Evolutionary conservation across 805 yeast species (phyloP).

Genomic region (Myxozyma neotropica): DNA sequence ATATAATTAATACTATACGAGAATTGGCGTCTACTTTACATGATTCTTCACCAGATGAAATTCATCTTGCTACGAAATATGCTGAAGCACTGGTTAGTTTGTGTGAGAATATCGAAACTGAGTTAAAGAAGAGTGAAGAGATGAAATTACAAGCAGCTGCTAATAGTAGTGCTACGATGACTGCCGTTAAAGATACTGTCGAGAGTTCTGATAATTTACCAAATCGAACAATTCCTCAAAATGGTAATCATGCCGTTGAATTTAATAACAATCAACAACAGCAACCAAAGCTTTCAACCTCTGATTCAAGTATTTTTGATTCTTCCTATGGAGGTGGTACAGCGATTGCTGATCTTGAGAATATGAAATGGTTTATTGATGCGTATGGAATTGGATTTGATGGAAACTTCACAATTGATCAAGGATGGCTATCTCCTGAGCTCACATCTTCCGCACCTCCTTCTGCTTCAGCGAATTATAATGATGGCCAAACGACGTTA

Average conservation of each 20-base stretch:
- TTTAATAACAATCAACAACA: neutral
- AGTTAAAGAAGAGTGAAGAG: slow-evolving; percentile 10
- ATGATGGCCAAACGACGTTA: neutral
- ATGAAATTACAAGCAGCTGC: neutral
- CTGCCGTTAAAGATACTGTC: neutral
- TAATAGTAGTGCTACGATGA: neutral
- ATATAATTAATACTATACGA: slow-evolving; percentile 66
- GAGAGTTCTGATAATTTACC: neutral
- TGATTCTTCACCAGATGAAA: slow-evolving; percentile 86
- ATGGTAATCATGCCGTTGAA: neutral
- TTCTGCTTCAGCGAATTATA: neutral
- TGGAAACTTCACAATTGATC: slow-evolving; percentile 20
- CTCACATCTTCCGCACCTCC: slow-evolving; percentile 1
- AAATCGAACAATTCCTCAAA: neutral
- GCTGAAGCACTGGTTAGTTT: slow-evolving; percentile 26
- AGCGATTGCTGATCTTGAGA: slow-evolving; percentile 16
- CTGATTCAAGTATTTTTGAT: slow-evolving; percentile 1
- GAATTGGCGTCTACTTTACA: slow-evolving; percentile 71
- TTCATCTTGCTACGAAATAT: slow-evolving; percentile 63
- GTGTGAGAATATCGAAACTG: slow-evolving; percentile 25
- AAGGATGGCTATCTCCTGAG: slow-evolving; percentile 14
- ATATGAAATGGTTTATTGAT: slow-evolving; percentile 29
- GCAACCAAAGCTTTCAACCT: neutral
- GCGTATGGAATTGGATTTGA: slow-evolving; percentile 30
- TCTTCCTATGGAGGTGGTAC: slow-evolving; percentile 9